A percentile compares a stretch with the other conserved stretches of the same genome.
These are phyloP conservation scores for Aspergillus aculeatinus DNA, from an alignment of 2,329 filamentous ascomycete genomes.

Conservation along the genomic window DNA sequence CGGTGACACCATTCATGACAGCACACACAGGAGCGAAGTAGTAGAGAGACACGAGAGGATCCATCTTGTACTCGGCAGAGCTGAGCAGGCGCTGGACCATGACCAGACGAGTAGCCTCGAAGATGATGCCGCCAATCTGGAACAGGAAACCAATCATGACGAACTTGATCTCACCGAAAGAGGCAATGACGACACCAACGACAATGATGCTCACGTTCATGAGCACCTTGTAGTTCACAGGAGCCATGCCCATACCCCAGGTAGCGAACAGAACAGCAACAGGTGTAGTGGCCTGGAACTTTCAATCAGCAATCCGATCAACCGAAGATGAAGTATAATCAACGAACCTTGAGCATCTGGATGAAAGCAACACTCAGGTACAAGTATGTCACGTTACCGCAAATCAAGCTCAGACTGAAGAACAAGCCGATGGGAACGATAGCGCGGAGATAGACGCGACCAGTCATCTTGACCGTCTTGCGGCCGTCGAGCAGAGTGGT, in stretches of 20 bases:
- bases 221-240: constrained; percentile 81
- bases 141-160: constrained; percentile 62
- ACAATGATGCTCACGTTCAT: constrained; percentile 95
- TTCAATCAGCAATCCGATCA: constrained; percentile 9
- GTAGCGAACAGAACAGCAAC: constrained; percentile 88
- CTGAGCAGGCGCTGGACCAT: constrained; percentile 83
- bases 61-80: constrained; percentile 79
- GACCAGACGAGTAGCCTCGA: constrained; percentile 77
- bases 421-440: constrained; percentile 94
- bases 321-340: constrained; percentile 28
- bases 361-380: constrained; percentile 95
- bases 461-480: constrained; percentile 96
- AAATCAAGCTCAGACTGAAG: constrained; percentile 94
- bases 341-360: constrained; percentile 88
- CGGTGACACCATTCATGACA: constrained; percentile 72
- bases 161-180: constrained; percentile 93
- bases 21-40: constrained; percentile 87
- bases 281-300: constrained; percentile 77
- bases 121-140: constrained; percentile 73
- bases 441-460: constrained; percentile 84
- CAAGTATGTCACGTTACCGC: constrained; percentile 90
- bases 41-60: constrained; percentile 82
- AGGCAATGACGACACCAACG: constrained; percentile 89
- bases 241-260: constrained; percentile 81
- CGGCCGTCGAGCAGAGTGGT: constrained; percentile 88